These are phyloP conservation scores for Hypoxylon rickii DNA, from an alignment of 495 filamentous ascomycete genomes.

Conservation along the genomic window DNA sequence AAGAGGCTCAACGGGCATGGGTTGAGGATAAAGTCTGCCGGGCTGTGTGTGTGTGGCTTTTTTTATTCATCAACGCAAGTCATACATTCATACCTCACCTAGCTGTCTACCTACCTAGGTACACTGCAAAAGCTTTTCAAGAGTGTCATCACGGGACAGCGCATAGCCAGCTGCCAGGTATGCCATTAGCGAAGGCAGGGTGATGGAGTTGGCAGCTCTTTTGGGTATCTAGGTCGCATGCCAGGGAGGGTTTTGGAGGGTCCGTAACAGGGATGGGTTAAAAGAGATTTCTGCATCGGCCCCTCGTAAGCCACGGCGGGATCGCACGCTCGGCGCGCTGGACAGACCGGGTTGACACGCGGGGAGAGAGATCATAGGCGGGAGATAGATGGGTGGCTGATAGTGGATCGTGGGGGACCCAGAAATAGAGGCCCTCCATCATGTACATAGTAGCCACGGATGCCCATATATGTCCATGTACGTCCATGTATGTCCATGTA, in stretches of 20 bases:
- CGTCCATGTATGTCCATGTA: no score
- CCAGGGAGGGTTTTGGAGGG: constrained; percentile 3
- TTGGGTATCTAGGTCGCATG: constrained; percentile 24
- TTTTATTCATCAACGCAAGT: no score
- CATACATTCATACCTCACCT: no score
- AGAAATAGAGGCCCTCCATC: constrained; percentile 1
- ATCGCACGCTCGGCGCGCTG: constrained; percentile 6
- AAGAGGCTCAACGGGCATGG: constrained; percentile 28
- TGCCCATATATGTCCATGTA: background rate
- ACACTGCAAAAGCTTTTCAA: constrained; percentile 14
- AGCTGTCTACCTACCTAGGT: no score
- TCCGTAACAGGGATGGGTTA: constrained; percentile 13
- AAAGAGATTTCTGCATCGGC: constrained; percentile 16
- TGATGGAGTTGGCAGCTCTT: constrained; percentile 20
- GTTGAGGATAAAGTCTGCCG: constrained; percentile 22
- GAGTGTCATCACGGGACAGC: constrained; percentile 31
- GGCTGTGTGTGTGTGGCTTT: no score
- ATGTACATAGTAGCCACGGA: background rate
- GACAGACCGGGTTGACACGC: constrained; percentile 11
- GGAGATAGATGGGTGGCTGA: constrained; percentile 27
- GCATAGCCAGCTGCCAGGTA: constrained; percentile 1
- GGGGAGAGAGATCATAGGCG: constrained; percentile 34
- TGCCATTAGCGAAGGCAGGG: constrained; percentile 4
- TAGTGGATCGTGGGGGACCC: constrained; percentile 36
- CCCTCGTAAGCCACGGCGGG: constrained; percentile 27